A percentile compares a stretch with the other conserved stretches of the same genome.
These are phyloP conservation scores for Paramecium sexaurelia DNA, from an alignment of 73 alveolate species.

Conservation along the genomic window DNA sequence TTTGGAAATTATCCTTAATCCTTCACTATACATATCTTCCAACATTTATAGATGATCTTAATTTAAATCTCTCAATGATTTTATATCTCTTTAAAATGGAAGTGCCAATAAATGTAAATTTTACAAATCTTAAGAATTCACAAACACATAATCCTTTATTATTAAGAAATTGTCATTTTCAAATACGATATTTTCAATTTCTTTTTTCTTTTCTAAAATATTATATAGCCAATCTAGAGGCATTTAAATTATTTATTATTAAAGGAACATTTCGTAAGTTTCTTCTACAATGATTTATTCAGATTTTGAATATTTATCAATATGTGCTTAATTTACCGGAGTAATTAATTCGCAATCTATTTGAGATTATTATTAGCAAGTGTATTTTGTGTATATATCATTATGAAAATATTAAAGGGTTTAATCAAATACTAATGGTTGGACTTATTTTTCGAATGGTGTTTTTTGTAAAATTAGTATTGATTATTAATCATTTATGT, in stretches of 20 bases:
- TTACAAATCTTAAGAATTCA: neutral
- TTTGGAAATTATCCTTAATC: neutral
- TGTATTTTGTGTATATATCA: neutral
- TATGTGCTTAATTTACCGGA: neutral
- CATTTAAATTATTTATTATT: neutral
- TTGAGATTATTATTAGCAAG: neutral
- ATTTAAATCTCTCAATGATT: neutral
- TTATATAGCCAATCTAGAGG: neutral
- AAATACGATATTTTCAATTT: neutral
- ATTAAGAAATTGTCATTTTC: neutral
- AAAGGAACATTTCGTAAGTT: neutral
- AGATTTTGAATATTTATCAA: neutral
- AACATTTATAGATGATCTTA: neutral
- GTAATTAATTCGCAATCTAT: neutral
- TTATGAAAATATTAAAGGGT: neutral
- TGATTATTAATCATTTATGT: neutral
- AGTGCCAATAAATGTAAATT: neutral
- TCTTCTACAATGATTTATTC: neutral
- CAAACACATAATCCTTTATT: neutral
- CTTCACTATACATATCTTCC: neutral
- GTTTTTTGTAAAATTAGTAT: neutral
- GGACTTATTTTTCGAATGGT: neutral
- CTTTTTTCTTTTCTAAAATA: neutral
- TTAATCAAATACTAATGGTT: neutral
- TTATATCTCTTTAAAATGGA: neutral